Conservation (phyloP, 2,329 filamentous ascomycete genomes). For the Ceratocystis alfenasii region DNA sequence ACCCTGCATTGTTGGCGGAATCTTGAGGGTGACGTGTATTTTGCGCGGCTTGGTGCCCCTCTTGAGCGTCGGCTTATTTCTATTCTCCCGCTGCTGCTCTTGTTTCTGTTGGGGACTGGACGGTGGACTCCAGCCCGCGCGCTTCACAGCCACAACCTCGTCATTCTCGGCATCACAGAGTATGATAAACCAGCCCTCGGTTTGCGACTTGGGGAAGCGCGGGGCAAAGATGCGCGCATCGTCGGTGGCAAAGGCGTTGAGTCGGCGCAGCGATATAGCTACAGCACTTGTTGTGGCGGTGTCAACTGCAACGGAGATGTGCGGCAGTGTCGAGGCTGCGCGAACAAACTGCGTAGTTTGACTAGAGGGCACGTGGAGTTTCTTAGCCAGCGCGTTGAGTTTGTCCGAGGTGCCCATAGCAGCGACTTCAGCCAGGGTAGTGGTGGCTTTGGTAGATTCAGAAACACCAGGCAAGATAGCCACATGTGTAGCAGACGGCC, state of each 20-base stretch:
- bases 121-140: conserved; percentile 56
- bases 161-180: conserved; percentile 55
- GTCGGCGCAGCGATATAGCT: conserved; percentile 50
- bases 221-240: conserved; percentile 76
- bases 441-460: conserved; percentile 33
- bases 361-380: conserved; percentile 38
- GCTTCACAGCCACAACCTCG: conserved; percentile 75
- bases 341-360: conserved; percentile 42
- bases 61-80: conserved; percentile 4
- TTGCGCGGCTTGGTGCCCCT: conserved; percentile 16
- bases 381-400: conserved; percentile 34
- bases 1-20: conserved; percentile 35
- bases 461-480: conserved; percentile 66
- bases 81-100: background rate
- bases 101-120: conserved; percentile 15
- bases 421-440: conserved; percentile 35
- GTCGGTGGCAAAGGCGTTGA: conserved; percentile 51
- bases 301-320: conserved; percentile 49
- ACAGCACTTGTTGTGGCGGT: conserved; percentile 34
- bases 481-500: conserved; percentile 70
- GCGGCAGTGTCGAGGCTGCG: conserved; percentile 54
- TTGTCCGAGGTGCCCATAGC: conserved; percentile 25
- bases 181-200: conserved; percentile 82
- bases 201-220: conserved; percentile 85
- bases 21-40: conserved; percentile 12